Base-by-base conservation (phyloP, 2,329 filamentous ascomycete species). In the Aspergillus pseudoterreus region DNA sequence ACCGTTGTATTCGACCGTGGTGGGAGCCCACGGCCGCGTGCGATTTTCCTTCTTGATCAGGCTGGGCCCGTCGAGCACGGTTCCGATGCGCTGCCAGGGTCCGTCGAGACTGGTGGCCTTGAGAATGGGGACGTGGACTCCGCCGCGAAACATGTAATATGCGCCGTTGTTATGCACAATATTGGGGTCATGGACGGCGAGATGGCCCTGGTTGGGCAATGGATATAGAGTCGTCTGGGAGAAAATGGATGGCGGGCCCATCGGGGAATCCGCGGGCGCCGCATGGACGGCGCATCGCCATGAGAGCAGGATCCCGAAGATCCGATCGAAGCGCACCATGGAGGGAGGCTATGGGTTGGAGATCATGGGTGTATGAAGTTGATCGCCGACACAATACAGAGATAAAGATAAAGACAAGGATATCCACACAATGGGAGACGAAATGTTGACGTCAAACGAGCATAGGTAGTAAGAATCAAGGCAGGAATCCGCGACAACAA, bases 91-190 rank as follows among this genome's bases (percentile, higher is more conserved):
- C 24, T 58, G 54, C 69, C 69, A 72, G 1, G 68, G 69, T 0
- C 69, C 69, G 15, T 51, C 57, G 27, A 71, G 57, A 21, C 52
- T 61, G 9, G 55, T 27, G 1, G 68, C 50, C 33, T 60, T 64
- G 55, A 56, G 59, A 12, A 64, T 55, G 5, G 62, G 62, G 11
- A 71, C 44, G 43, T 62, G 50, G 5, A 60, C 41, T 8, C 63
- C 69, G 8, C 66, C 66, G 44, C 63, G 66, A 55, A 70, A 71
- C 27, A 71, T 59, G 48, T 71, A 71, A 51, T 62, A 70, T 19
- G 49, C 27, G 32, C 55, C 56, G n/a, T 70, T 50, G 38, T 62
- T 49, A 3, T 57, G 42, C 19, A 72, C 4, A 15, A 71, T 66
- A 36, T 64, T 70, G 6, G 69, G 69, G 44, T 71, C 69, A 44